phyloP scores from a whole-genome alignment of 2,329 filamentous ascomycete genomes.

The Coniochaeta sp. region DNA sequence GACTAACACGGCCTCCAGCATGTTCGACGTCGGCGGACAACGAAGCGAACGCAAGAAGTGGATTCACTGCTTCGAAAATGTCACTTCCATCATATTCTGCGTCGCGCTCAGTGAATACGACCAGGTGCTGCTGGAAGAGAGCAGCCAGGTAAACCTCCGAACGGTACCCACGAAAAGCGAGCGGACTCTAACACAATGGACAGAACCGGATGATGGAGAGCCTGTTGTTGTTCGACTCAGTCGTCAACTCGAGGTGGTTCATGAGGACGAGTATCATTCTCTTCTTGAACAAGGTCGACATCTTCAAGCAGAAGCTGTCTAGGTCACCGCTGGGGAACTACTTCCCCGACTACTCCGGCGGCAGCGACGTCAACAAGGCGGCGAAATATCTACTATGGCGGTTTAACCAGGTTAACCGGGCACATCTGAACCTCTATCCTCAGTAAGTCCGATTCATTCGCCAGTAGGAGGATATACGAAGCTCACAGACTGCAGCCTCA shows the following conservation, averaged over 20 bases:
- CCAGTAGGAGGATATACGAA: background rate
- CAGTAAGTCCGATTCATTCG: slow-evolving; percentile 58
- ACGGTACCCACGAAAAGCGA: no score
- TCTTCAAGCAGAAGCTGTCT: slow-evolving; percentile 91
- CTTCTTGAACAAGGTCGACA: slow-evolving; percentile 97
- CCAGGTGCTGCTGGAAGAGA: slow-evolving; percentile 92
- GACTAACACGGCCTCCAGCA: slow-evolving; percentile 50
- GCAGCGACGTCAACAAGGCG: slow-evolving; percentile 95
- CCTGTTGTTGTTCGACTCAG: slow-evolving; percentile 90
- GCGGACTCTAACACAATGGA: background rate
- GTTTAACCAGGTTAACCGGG: slow-evolving; percentile 97
- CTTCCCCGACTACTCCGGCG: slow-evolving; percentile 95
- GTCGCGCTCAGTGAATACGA: slow-evolving; percentile 98
- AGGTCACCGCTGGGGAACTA: slow-evolving; percentile 89
- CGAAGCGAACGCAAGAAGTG: slow-evolving; percentile 98
- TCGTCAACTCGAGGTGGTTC: slow-evolving; percentile 98
- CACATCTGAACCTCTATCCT: slow-evolving; percentile 92
- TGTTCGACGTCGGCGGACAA: slow-evolving; percentile 98
- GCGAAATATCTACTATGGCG: slow-evolving; percentile 97
- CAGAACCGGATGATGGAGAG: slow-evolving; percentile 99
- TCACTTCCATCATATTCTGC: slow-evolving; percentile 99
- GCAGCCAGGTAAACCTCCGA: slow-evolving; percentile 68
- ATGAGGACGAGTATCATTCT: slow-evolving; percentile 98
- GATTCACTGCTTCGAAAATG: slow-evolving; percentile 99
- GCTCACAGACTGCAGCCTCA: slow-evolving; percentile 57